These are phyloP conservation scores for Nicotiana sylvestris DNA, from an alignment of 257 asterid species.

Conservation along the genomic window DNA sequence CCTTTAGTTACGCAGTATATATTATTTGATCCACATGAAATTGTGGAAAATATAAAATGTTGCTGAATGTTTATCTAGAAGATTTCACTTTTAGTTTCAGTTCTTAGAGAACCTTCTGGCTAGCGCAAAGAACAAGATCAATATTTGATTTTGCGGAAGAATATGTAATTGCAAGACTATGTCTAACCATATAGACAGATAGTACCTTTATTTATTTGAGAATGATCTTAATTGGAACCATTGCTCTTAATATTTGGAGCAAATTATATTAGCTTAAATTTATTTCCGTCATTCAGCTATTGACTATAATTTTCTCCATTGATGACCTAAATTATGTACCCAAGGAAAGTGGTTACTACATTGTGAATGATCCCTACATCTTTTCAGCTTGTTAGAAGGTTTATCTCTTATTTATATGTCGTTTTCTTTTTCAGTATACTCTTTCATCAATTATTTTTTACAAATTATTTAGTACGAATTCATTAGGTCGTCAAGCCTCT, in stretches of 20 bases:
- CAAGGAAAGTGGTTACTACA: slow-evolving; percentile 61
- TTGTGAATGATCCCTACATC: slow-evolving; percentile 58
- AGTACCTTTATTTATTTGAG: background rate
- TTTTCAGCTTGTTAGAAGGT: slow-evolving; percentile 82
- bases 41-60: background rate
- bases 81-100: too few relatives aligned
- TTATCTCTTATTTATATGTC: slow-evolving; percentile 6
- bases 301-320: slow-evolving; percentile 51
- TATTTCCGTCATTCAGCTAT: slow-evolving; percentile 39
- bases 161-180: background rate
- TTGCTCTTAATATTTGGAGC: background rate
- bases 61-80: background rate
- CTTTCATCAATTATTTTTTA: background rate
- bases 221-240: background rate
- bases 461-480: background rate
- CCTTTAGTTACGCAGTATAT: background rate
- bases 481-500: slow-evolving; percentile 73
- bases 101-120: too few relatives aligned
- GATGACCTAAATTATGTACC: slow-evolving; percentile 61
- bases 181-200: background rate
- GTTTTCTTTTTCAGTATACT: background rate
- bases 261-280: background rate
- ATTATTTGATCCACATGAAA: background rate
- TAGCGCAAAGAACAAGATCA: background rate
- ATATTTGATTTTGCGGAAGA: background rate